Conservation (phyloP, 768 basidiomycete genomes). For the Phylloporus sp. region DNA sequence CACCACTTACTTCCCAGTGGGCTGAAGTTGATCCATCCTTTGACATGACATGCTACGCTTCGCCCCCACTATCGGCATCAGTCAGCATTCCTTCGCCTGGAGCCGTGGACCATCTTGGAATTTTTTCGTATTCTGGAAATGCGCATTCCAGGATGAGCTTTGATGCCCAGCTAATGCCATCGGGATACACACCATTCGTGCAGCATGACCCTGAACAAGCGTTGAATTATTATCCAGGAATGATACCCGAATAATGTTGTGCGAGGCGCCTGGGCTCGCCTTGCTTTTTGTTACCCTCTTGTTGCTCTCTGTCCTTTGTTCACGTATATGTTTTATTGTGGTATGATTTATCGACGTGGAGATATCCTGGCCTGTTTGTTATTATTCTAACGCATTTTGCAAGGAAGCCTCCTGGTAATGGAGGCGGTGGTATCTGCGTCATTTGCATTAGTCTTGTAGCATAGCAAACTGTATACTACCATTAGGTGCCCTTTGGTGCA, state of each 20-base stretch:
- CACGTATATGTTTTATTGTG: conserved; percentile 12
- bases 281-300: not conserved
- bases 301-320: conserved; percentile 3
- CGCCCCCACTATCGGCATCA: conserved; percentile 38
- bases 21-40: conserved; percentile 16
- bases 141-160: conserved; percentile 24
- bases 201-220: conserved; percentile 23
- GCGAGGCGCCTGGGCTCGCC: not conserved
- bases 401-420: conserved; percentile 10
- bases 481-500: not conserved
- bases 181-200: conserved; percentile 31
- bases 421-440: not conserved
- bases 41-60: conserved; percentile 19
- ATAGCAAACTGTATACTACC: conserved; percentile 22
- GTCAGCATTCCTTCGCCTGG: conserved; percentile 35
- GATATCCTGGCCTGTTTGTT: not conserved
- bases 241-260: conserved; percentile 19
- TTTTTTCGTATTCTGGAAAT: conserved; percentile 56
- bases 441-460: conserved; percentile 22
- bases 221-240: conserved; percentile 30
- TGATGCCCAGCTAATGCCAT: conserved; percentile 21
- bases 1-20: conserved; percentile 26
- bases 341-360: conserved; percentile 14
- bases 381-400: conserved; percentile 3
- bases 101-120: conserved; percentile 37